A percentile compares a stretch with the other conserved stretches of the same genome.
Evolutionary conservation across 106 monocot genomes (phyloP).

Genomic region (Agapanthus africanus): DNA sequence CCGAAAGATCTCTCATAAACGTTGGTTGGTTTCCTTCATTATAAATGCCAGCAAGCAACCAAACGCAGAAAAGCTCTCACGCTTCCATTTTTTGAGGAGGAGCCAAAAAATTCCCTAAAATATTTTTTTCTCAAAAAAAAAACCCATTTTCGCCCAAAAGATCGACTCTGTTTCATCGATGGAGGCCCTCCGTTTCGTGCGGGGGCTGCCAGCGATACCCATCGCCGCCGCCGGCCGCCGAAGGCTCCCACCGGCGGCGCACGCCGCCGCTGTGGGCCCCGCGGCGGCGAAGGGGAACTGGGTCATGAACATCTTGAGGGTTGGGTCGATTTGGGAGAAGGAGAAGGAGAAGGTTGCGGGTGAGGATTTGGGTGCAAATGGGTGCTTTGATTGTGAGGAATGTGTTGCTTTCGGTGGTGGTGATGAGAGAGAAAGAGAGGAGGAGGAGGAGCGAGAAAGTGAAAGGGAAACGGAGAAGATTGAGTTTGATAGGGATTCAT

Average conservation of each 20-base stretch:
- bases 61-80: too few relatives aligned
- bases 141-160: too few relatives aligned
- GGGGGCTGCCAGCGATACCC: not conserved
- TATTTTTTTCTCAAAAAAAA: too few relatives aligned
- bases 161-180: too few relatives aligned
- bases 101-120: too few relatives aligned
- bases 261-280: slow-evolving; percentile 1
- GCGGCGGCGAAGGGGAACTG: slow-evolving; percentile 25
- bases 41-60: too few relatives aligned
- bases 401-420: slow-evolving; percentile 3
- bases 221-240: not conserved
- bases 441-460: slow-evolving; percentile 15
- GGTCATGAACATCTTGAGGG: slow-evolving; percentile 39
- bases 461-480: too few relatives aligned
- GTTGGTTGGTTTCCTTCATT: too few relatives aligned
- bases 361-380: slow-evolving; percentile 17
- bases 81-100: too few relatives aligned
- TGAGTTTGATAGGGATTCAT: slow-evolving; percentile 51
- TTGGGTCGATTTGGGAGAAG: slow-evolving; percentile 24
- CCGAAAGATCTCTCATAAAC: too few relatives aligned
- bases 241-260: not conserved
- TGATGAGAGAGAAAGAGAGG: too few relatives aligned
- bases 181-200: not conserved
- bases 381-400: slow-evolving; percentile 6
- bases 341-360: slow-evolving; percentile 12